Evolutionary conservation across 2,329 filamentous ascomycete genomes (phyloP), one percentile per base, ranked within the genome.

Genomic region (Calonectria leucothoes): DNA sequence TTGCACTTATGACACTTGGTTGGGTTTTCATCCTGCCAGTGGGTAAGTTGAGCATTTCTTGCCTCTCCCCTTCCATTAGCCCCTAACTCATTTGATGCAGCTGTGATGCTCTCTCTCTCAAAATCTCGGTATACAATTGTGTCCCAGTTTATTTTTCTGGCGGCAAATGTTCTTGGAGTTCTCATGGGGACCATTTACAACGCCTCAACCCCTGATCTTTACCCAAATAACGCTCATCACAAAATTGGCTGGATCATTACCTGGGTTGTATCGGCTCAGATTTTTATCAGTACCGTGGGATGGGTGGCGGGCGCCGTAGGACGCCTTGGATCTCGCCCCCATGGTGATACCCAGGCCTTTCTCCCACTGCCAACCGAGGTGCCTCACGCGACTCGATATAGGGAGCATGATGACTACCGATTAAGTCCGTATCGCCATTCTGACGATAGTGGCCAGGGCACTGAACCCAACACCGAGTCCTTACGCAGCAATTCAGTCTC

Each of bases 161-260:
- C 88, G 1, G 82, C 89, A 42, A 95, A 95, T 81, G 88, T 87
- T 4, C 77, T 93, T 2, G 94, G 93, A 23, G 77, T 96, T 29
- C 80, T 94, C 17, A 82, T 94, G 31, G 92, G 91, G 10, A 89
- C 91, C 64, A 86, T 95, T 39, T 98, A 98, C 87, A 95, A 97
- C 82, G 88, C 90, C 71, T 92, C 90, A 75, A 98, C 95, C 0
- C 95, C 95, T 1, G 94, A 98, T 81, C 86, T 98, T 27, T 98
- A 98, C 82, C 92, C 92, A 37, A 93, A 94, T 82, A 98, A 98
- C 82, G 91, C 93, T n/a, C 96, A 98, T 83, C 93, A 95, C 86
- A 95, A 94, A 83, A 89, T 96, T 52, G 95, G 95, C 69, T 98
- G 96, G 96, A 88, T 94, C 51, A 89, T 93, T 35, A 96, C 94